phyloP scores from a whole-genome alignment of 768 basidiomycete genomes.

The Termitomyces sp. region DNA sequence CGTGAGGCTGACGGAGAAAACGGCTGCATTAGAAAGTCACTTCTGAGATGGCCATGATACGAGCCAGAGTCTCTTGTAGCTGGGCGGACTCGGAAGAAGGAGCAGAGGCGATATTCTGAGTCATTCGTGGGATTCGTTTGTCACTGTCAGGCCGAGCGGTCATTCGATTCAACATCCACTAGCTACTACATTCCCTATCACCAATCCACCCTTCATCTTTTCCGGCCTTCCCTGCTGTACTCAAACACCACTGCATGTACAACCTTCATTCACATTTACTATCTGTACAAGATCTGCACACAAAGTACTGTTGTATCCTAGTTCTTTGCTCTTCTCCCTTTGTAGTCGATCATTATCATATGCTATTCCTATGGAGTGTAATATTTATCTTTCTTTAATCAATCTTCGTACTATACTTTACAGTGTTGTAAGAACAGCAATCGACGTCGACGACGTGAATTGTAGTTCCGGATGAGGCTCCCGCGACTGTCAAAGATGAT shows the following conservation, averaged over 20 bases:
- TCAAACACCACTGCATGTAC: neutral
- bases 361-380: neutral
- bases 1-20: neutral
- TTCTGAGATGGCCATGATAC: neutral
- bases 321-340: neutral
- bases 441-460: neutral
- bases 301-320: neutral
- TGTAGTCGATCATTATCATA: neutral
- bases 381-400: neutral
- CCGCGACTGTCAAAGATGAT: too few relatives aligned
- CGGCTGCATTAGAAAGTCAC: neutral
- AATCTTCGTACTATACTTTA: neutral
- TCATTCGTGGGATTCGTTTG: neutral
- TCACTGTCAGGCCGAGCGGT: too few relatives aligned
- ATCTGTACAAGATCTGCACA: neutral
- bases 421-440: neutral
- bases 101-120: neutral
- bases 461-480: too few relatives aligned
- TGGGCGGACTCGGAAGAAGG: too few relatives aligned
- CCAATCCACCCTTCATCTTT: neutral
- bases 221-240: neutral
- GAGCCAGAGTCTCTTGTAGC: neutral
- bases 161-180: neutral
- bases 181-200: neutral
- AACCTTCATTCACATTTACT: neutral